Evolutionary conservation across 345 rosid genomes (phyloP).

Genomic region (Rhodamnia rubescens): DNA sequence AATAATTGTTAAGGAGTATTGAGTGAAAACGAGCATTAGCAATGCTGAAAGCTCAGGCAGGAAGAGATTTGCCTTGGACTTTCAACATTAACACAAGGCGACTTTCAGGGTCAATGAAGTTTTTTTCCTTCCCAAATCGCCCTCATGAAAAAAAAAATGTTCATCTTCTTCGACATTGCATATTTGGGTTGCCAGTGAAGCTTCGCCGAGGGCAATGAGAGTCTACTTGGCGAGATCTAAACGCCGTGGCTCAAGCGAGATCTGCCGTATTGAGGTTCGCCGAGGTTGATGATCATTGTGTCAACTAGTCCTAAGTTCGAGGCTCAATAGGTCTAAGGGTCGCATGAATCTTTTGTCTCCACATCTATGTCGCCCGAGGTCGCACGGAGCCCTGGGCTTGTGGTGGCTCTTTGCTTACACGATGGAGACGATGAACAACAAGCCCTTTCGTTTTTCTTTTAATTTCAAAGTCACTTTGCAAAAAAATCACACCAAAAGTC

Average conservation of each 20-base stretch:
- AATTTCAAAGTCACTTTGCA: not conserved
- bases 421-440: not conserved
- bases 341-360: not conserved
- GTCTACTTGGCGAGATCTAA: not conserved
- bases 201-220: not conserved
- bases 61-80: too few species aligned
- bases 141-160: not conserved
- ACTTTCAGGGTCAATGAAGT: too few species aligned
- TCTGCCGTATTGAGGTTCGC: too few species aligned
- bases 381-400: rapidly evolving
- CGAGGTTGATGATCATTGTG: not conserved
- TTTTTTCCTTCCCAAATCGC: not conserved
- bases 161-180: not conserved
- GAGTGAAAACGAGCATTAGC: not conserved
- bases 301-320: rapidly evolving
- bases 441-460: not conserved
- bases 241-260: not conserved
- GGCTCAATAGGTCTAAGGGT: too few species aligned
- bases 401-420: not conserved
- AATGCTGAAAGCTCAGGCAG: rapidly evolving
- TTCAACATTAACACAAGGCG: too few species aligned
- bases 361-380: not conserved
- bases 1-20: rapidly evolving
- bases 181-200: rapidly evolving
- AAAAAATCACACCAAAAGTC: not conserved